Evolutionary conservation across 1,284 basidiomycete genomes (phyloP).

Genomic region (Megacollybia platyphylla): DNA sequence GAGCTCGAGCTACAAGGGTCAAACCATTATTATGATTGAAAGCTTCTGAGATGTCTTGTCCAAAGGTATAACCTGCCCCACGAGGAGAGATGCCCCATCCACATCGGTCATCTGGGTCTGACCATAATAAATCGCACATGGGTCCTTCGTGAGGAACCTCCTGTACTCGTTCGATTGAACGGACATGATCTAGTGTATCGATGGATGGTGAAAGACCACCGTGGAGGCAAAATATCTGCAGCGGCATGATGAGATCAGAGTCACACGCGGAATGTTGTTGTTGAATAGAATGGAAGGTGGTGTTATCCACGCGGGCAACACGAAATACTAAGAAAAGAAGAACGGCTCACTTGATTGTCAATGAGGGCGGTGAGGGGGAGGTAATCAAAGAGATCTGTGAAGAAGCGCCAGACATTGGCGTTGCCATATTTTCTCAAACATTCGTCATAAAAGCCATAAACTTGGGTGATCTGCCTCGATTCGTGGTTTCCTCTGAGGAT

Average conservation of each 20-base stretch:
- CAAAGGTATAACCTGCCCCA: conserved; percentile 98
- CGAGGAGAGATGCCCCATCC: conserved; percentile 99
- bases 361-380: conserved; percentile 95
- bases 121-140: conserved; percentile 99
- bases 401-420: conserved; percentile 99
- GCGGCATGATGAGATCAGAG: conserved; percentile 10
- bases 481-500: conserved; percentile 99
- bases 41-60: conserved; percentile 96
- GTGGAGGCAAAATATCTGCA: conserved; percentile 96
- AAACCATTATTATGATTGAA: conserved; percentile 99
- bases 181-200: conserved; percentile 98
- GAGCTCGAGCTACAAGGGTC: conserved; percentile 90
- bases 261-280: conserved; percentile 8
- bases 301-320: conserved; percentile 6
- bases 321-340: not conserved
- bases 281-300: not conserved
- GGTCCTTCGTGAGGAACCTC: conserved; percentile 99
- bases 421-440: conserved; percentile 99
- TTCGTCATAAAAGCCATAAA: conserved; percentile 99
- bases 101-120: conserved; percentile 97
- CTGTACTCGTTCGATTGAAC: conserved; percentile 96
- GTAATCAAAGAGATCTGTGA: conserved; percentile 98
- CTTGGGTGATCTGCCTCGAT: conserved; percentile 98
- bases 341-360: conserved; percentile 81
- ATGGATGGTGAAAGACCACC: conserved; percentile 98